A percentile compares a stretch with the other conserved stretches of the same genome.
These are phyloP conservation scores for Chlamydomonas reinhardtii DNA, from an alignment of 163 green algal species.

Conservation along the genomic window DNA sequence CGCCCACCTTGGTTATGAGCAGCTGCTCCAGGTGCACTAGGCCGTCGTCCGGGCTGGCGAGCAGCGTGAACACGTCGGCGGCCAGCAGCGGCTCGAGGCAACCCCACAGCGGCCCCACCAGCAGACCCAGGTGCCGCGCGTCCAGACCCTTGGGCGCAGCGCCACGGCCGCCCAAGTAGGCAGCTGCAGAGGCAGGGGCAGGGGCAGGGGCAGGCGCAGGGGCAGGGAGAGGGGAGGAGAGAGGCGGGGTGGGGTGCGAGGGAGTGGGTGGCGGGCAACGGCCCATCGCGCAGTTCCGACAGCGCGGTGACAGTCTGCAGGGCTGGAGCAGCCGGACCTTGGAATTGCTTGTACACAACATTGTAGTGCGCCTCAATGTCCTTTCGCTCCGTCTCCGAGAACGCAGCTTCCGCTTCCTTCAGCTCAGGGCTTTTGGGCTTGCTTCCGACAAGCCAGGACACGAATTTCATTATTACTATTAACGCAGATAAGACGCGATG, in stretches of 20 bases:
- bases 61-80: neutral
- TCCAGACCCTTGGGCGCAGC: neutral
- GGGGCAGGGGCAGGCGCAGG: neutral
- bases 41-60: neutral
- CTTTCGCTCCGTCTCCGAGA: slow-evolving; percentile 8
- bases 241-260: too few relatives aligned
- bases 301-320: too few relatives aligned
- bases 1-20: slow-evolving; percentile 15
- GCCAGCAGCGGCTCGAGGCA: slow-evolving; percentile 10
- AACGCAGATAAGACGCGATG: too few relatives aligned
- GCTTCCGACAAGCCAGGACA: neutral
- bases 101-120: slow-evolving; percentile 8
- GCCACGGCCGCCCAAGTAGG: neutral
- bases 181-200: neutral
- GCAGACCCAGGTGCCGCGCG: neutral
- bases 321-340: neutral
- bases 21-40: slow-evolving; percentile 13
- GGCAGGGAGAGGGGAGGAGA: neutral
- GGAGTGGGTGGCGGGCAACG: too few relatives aligned
- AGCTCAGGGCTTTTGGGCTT: neutral
- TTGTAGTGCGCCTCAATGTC: neutral
- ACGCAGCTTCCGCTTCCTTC: slow-evolving; percentile 28
- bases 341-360: neutral
- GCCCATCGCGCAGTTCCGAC: too few relatives aligned
- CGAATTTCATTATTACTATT: neutral